Base-by-base conservation (phyloP, 495 filamentous ascomycete genomes). In the Lasiosphaeria miniovina region DNA sequence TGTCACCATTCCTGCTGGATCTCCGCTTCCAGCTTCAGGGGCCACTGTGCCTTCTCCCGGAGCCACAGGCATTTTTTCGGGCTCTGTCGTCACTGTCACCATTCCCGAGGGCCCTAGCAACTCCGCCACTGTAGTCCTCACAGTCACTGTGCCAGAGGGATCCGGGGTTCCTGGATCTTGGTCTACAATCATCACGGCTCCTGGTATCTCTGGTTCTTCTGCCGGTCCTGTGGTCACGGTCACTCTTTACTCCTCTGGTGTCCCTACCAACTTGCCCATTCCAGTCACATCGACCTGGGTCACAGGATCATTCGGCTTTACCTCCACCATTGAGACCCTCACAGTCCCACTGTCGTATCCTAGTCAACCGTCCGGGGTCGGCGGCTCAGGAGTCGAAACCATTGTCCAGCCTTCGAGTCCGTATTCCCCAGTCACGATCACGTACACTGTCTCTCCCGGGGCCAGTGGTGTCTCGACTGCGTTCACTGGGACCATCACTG, bases 11-110 rank as follows among this genome's bases (percentile, higher is more conserved):
- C 49, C 64, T 45, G 36, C 14, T 12, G 52, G 31, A 4, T 58
- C 61, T 11, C 49, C 31, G 8, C 5, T 32, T 1, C 53, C 51
- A 10, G 45, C 40, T 11, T 46, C 59, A 1, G 55, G 54, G 6
- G 50, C 50, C 31, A 68, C 67, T 14, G 52, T 60, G 24, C 61
- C 65, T 4, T 41, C 61, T 31, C 62, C 60, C 5, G 33, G 36
- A 11, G 3, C 35, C 10, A 36, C 56, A 2, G 49, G 15, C 4
- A 49, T 33, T 45, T 15, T 49, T 43, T 46, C 55, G 38, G 63
- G 53, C 4, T 61, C 67, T 6, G 54, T 67, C 10, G 17, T 69
- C 8, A 64, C 64, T 32, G 34, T 71, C 55, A 69, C 66, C 9
- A 64, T 64, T 31, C 66, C 68, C 2, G 64, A 67, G 15, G 66